A percentile compares a stretch with the other conserved stretches of the same genome.
Evolutionary conservation across 2,329 filamentous ascomycete species (phyloP).

Genomic region (Rhytidhysteron rufulum): DNA sequence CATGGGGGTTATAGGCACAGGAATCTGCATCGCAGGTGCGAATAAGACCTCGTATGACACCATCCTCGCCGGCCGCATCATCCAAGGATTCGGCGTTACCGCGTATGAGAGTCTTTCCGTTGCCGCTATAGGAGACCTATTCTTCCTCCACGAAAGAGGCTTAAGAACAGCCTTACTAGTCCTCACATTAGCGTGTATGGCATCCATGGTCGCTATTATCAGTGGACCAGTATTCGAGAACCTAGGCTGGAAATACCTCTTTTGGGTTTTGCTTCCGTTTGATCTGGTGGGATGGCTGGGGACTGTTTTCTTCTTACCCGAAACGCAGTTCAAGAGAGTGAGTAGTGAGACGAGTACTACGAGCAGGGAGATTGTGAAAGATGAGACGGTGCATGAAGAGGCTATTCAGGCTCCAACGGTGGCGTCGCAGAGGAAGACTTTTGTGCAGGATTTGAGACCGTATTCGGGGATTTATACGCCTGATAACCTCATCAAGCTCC

Average conservation of each 20-base stretch:
- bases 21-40: constrained; percentile 27
- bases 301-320: constrained; percentile 24
- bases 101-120: constrained; percentile 32
- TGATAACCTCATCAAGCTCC: constrained; percentile 13
- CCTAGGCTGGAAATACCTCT: constrained; percentile 25
- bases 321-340: constrained; percentile 18
- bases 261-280: constrained; percentile 27
- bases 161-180: constrained; percentile 27
- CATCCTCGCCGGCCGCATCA: constrained; percentile 28
- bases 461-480: constrained; percentile 13
- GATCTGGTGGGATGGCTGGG: constrained; percentile 19
- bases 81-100: constrained; percentile 30
- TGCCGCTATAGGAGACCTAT: constrained; percentile 31
- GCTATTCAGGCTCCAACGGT: constrained; percentile 1
- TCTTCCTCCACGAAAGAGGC: constrained; percentile 30
- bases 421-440: constrained; percentile 7
- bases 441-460: constrained; percentile 12
- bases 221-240: constrained; percentile 22
- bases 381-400: constrained; percentile 2
- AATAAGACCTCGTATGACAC: constrained; percentile 23
- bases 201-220: constrained; percentile 25
- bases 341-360: background rate
- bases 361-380: background rate
- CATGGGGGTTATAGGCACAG: constrained; percentile 27
- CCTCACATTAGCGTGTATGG: constrained; percentile 26